Evolutionary conservation across 768 basidiomycete species (phyloP).

Genomic region (Boletus bicolor): DNA sequence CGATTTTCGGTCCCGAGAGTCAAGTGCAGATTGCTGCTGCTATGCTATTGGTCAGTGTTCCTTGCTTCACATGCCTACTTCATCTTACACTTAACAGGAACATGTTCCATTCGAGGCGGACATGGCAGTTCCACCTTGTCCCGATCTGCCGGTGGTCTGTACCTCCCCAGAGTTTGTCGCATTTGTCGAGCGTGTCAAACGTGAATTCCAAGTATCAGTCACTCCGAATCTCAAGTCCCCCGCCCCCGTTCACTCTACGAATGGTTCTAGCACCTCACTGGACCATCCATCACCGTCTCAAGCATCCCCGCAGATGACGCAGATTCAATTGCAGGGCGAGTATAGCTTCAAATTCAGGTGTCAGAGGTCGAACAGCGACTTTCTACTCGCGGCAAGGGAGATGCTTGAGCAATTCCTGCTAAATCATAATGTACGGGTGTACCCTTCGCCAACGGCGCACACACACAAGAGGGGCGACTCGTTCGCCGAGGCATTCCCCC

Average conservation of each 20-base stretch:
- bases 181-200: slow-evolving; percentile 89
- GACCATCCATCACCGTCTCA: slow-evolving; percentile 39
- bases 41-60: slow-evolving; percentile 76
- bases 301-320: slow-evolving; percentile 17
- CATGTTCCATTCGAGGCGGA: slow-evolving; percentile 97
- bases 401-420: slow-evolving; percentile 89
- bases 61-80: not conserved
- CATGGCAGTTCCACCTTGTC: slow-evolving; percentile 81
- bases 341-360: slow-evolving; percentile 95
- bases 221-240: slow-evolving; percentile 67
- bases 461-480: slow-evolving; percentile 87
- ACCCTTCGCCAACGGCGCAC: slow-evolving; percentile 75
- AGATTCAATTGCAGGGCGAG: slow-evolving; percentile 43
- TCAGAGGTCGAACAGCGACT: slow-evolving; percentile 93
- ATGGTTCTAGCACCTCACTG: slow-evolving; percentile 48
- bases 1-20: slow-evolving; percentile 95
- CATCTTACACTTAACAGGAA: slow-evolving; percentile 51
- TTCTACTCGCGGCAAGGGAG: slow-evolving; percentile 84
- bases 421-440: slow-evolving; percentile 78
- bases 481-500: slow-evolving; percentile 92
- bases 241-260: slow-evolving; percentile 35
- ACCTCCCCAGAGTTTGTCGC: slow-evolving; percentile 77
- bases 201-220: slow-evolving; percentile 90
- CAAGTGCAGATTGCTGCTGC: slow-evolving; percentile 96
- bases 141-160: slow-evolving; percentile 74